phyloP scores from a whole-genome alignment of 495 filamentous ascomycete species.

The Amniculicola lignicola region DNA sequence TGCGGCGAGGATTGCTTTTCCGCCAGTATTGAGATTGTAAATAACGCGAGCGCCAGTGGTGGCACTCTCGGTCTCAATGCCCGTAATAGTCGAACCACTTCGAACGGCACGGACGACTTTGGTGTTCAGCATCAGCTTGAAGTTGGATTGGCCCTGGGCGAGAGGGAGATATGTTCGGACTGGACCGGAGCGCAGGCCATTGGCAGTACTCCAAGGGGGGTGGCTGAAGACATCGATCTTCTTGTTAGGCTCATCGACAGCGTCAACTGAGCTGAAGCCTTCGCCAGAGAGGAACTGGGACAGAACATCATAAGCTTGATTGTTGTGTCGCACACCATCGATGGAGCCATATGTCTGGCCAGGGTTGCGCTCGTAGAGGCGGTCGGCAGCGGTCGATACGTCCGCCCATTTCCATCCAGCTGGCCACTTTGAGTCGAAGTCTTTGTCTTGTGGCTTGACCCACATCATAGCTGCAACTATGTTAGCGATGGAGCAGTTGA shows the following conservation, averaged over 20 bases:
- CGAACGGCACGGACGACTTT: constrained; percentile 17
- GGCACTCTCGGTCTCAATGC: constrained; percentile 14
- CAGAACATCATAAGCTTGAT: constrained; percentile 19
- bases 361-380: constrained; percentile 16
- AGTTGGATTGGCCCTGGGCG: constrained; percentile 7
- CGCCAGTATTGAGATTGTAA: constrained; percentile 17
- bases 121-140: constrained; percentile 13
- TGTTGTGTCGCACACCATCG: constrained; percentile 18
- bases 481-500: background rate
- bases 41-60: constrained; percentile 15
- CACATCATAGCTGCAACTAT: constrained; percentile 17
- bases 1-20: constrained; percentile 12
- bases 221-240: constrained; percentile 21
- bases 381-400: constrained; percentile 11
- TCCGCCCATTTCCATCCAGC: constrained; percentile 26
- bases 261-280: constrained; percentile 2
- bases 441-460: constrained; percentile 12
- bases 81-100: constrained; percentile 23
- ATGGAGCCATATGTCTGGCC: constrained; percentile 13
- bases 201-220: constrained; percentile 4
- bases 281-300: constrained; percentile 10
- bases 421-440: constrained; percentile 24
- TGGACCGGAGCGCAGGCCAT: constrained; percentile 21
- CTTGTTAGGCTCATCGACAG: constrained; percentile 12
- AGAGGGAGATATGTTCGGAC: constrained; percentile 18